Percentiles rank a stretch among this genome's conserved stretches.
Evolutionary conservation across 306 rosid genomes (phyloP).

Genomic region (Oemleria cerasiformis): DNA sequence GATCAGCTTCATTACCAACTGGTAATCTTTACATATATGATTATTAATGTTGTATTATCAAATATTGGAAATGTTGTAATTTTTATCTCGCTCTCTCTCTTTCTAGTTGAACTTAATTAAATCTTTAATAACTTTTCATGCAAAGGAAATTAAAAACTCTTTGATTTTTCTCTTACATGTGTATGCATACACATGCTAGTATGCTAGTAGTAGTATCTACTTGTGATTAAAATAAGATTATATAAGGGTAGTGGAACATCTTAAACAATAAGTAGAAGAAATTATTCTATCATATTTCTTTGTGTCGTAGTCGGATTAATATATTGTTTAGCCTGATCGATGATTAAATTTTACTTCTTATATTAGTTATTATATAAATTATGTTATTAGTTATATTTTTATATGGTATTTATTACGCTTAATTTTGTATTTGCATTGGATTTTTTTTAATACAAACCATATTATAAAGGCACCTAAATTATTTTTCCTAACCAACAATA

Average conservation of each 20-base stretch:
- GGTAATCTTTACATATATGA: slow-evolving; percentile 37
- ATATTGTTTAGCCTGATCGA: too few species aligned
- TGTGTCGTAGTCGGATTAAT: background rate
- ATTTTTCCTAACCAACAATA: background rate
- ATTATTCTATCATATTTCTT: background rate
- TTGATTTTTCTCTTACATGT: background rate
- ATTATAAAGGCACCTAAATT: too few species aligned
- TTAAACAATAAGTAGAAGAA: background rate
- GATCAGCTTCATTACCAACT: slow-evolving; percentile 73
- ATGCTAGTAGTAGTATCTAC: background rate
- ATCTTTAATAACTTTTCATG: slow-evolving; percentile 7
- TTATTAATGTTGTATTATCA: background rate
- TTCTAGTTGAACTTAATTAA: background rate
- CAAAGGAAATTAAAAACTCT: background rate
- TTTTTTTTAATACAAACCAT: too few species aligned
- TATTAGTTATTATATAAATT: too few species aligned
- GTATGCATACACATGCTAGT: too few species aligned
- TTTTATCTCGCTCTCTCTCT: slow-evolving; percentile 7
- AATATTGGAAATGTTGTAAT: background rate
- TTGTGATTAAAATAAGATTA: background rate
- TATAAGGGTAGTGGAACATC: background rate
- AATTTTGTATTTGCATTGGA: too few species aligned
- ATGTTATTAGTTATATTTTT: too few species aligned
- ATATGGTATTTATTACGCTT: too few species aligned
- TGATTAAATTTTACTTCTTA: too few species aligned